Evolutionary conservation across 768 basidiomycete genomes (phyloP).

Genomic region (Mrakia hoshinonis): DNA sequence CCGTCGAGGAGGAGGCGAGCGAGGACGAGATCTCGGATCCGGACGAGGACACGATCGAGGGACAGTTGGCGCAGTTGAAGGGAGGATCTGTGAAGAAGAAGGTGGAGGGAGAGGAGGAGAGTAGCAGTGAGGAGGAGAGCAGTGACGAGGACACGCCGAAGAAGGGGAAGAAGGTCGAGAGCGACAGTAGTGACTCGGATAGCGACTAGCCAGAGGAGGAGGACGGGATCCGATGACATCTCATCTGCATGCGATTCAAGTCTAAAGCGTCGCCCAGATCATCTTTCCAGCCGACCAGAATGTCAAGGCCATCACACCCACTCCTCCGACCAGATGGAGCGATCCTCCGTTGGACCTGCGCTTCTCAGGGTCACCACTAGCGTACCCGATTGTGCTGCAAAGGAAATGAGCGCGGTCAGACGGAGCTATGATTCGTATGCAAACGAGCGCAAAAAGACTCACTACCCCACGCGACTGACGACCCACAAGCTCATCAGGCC

Average conservation of each 20-base stretch:
- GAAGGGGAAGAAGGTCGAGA: conserved; percentile 21
- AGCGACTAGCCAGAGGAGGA: conserved; percentile 11
- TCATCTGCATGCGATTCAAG: too few species aligned
- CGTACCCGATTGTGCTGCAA: background rate
- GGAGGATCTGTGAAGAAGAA: conserved; percentile 71
- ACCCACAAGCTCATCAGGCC: background rate
- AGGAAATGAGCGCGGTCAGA: background rate
- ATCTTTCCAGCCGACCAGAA: background rate
- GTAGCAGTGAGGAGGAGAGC: conserved; percentile 47
- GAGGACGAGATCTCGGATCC: conserved; percentile 98
- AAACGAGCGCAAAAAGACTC: background rate
- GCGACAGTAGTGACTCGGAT: conserved; percentile 23
- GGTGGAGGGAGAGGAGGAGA: conserved; percentile 50
- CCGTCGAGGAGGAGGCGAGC: conserved; percentile 47
- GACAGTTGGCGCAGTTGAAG: conserved; percentile 95
- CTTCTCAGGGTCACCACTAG: background rate
- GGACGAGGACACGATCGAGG: conserved; percentile 89
- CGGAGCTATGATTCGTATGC: too few species aligned
- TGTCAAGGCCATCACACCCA: background rate
- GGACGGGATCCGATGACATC: too few species aligned
- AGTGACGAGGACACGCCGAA: conserved; percentile 38
- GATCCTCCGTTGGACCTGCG: too few species aligned
- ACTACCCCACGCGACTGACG: background rate
- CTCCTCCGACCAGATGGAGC: background rate
- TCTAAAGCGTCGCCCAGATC: too few species aligned